Conservation (phyloP, 2,329 filamentous ascomycete species). For the Helminthosporium solani region DNA sequence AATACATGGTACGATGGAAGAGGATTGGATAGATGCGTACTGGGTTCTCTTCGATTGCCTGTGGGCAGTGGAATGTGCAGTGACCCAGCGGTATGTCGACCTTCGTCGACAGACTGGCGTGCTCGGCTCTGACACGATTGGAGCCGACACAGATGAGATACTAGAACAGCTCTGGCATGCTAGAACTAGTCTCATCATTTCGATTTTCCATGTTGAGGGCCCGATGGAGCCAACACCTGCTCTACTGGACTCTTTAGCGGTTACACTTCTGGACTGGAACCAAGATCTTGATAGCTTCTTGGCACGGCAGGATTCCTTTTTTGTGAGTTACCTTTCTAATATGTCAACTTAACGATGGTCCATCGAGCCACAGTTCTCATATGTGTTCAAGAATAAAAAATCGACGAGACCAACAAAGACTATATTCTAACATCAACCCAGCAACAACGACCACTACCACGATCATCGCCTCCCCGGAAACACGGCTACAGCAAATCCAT, state of each 20-base stretch:
- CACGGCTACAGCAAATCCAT: constrained; percentile 18
- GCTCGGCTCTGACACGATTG: constrained; percentile 8
- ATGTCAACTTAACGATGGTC: not conserved
- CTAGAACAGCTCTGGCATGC: constrained; percentile 23
- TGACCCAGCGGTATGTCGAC: constrained; percentile 41
- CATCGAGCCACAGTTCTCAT: not conserved
- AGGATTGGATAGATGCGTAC: constrained; percentile 36
- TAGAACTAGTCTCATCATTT: constrained; percentile 24
- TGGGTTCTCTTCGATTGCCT: constrained; percentile 37
- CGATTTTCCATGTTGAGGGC: constrained; percentile 24
- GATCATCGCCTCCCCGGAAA: constrained; percentile 9
- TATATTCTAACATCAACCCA: not conserved
- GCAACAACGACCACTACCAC: constrained; percentile 10
- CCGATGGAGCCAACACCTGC: constrained; percentile 21
- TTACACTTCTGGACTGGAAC: constrained; percentile 25
- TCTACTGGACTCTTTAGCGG: constrained; percentile 23
- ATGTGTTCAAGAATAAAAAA: not conserved
- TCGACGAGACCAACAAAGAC: not conserved
- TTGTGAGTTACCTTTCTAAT: constrained; percentile 10
- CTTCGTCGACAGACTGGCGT: constrained; percentile 20
- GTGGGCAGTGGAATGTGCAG: constrained; percentile 38
- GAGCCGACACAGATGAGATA: constrained; percentile 21
- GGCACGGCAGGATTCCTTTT: constrained; percentile 21
- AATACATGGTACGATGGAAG: constrained; percentile 25
- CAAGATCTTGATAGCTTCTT: constrained; percentile 22